Evolutionary conservation across 192 early-diverging fungal genomes (phyloP), one percentile per base, ranked within the genome.

Genomic region (Rhizophagus clarus): DNA sequence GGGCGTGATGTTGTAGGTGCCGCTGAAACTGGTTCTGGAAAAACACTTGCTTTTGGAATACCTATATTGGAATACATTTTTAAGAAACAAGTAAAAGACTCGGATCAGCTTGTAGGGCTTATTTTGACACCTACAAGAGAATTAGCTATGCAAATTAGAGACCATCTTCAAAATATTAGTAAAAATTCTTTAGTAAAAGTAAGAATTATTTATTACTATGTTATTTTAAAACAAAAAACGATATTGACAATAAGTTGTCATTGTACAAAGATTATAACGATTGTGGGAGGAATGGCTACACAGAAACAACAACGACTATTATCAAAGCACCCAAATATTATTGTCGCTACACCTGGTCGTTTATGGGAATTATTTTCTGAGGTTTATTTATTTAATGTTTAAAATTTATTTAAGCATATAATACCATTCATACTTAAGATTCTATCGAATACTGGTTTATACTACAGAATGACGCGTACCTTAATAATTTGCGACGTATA

Each of bases 1-100:
- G 91, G 88, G 31, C 90, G 90, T n/a, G 91, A 99, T 80, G 88
- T 98, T 34, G 91, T 99, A 42, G 97, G 97, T 26, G 94, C 94
- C 11, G 97, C 97, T 2, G 95, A 96, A 79, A 99, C 97, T 5
- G 96, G 97, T 76, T 96, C 95, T 0, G 96, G 96, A 60, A 97
- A 99, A 85, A 99, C 97, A 6, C 85, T 99, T 70, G 96, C 96
- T 0, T 99, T 97, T 87, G 97, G 97, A 22, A 87, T 99, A 62
- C 97, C 97, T 17, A 96, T 99, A 61, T 79, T 97, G 34, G 92
- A 97, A 60, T 89, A 84, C 49, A 81, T 96, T 37, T 84, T 89
- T 20, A 76, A 88, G 17, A 80, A 91, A 67, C 74, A 74, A 5
- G 82, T 77, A 67, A 81, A 67, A 24, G 71, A 49, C 3, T 51